Conservation (phyloP, 2,329 filamentous ascomycete species). For the Diaporthe humulicola region DNA sequence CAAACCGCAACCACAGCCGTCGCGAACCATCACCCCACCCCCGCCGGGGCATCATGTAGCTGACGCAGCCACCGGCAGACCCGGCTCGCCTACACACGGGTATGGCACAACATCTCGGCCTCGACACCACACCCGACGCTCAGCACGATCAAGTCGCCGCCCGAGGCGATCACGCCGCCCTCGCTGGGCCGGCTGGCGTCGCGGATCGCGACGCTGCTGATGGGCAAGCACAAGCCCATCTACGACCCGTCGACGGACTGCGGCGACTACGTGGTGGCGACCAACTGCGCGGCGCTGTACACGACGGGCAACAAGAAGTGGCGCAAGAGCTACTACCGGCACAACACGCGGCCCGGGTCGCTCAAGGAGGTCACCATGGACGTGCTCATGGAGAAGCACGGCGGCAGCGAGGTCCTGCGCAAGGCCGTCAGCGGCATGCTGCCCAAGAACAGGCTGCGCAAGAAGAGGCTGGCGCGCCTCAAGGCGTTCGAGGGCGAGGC, state of each 20-base stretch:
- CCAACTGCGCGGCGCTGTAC: conserved; percentile 87
- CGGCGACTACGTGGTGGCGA: conserved; percentile 98
- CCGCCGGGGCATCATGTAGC: conserved; percentile 24
- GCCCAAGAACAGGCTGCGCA: conserved; percentile 93
- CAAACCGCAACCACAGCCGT: not conserved
- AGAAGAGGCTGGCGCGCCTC: conserved; percentile 86
- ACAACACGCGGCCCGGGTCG: conserved; percentile 90
- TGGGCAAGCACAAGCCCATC: conserved; percentile 99
- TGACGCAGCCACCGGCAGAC: conserved; percentile 71
- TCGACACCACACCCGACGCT: conserved; percentile 74
- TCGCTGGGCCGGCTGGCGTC: conserved; percentile 92
- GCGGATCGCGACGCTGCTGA: conserved; percentile 86
- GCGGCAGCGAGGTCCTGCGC: conserved; percentile 89
- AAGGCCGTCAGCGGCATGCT: conserved; percentile 97
- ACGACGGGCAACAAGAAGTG: conserved; percentile 92
- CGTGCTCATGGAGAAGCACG: conserved; percentile 92
- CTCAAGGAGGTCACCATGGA: conserved; percentile 95
- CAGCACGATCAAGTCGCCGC: conserved; percentile 64
- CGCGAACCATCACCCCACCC: not conserved
- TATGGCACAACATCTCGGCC: conserved; percentile 91
- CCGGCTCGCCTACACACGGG: conserved; percentile 93
- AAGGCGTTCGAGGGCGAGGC: conserved; percentile 96
- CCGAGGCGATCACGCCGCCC: conserved; percentile 71
- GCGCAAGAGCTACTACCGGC: conserved; percentile 96
- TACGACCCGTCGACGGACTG: conserved; percentile 98